These are phyloP conservation scores for Austroboletus eburneus DNA, from an alignment of 768 basidiomycete genomes.

Conservation along the genomic window DNA sequence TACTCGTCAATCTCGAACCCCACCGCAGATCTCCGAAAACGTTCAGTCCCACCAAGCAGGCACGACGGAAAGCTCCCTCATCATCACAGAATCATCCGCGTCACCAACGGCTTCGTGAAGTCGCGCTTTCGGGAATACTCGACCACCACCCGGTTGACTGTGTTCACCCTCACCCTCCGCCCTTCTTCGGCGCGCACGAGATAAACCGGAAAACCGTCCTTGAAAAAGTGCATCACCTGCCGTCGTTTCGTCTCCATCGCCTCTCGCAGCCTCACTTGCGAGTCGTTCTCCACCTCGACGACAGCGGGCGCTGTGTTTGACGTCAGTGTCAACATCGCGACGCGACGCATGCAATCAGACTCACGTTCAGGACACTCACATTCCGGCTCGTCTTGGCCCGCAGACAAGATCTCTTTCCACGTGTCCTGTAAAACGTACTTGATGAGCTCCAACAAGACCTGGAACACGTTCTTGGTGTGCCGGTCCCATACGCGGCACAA, in stretches of 20 bases:
- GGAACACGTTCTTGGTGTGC: constrained; percentile 11
- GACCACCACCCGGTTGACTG: constrained; percentile 8
- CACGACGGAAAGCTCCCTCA: no score
- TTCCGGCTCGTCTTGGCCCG: not conserved
- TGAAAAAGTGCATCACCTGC: constrained; percentile 16
- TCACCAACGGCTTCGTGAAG: constrained; percentile 17
- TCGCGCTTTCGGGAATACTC: constrained; percentile 13
- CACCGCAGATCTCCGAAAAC: no score
- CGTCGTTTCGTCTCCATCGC: constrained; percentile 16
- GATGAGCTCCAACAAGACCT: constrained; percentile 15
- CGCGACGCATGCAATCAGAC: no score
- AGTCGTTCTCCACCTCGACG: not conserved
- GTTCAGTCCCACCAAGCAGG: no score
- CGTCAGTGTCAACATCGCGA: no score
- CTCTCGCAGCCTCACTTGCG: constrained; percentile 6
- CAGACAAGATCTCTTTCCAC: not conserved
- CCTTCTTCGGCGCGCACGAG: constrained; percentile 13
- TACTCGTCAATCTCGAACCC: no score
- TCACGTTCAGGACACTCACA: not conserved
- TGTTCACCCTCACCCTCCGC: constrained; percentile 16
- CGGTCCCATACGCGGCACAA: constrained; percentile 22
- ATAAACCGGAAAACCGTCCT: constrained; percentile 12
- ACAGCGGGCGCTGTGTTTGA: no score
- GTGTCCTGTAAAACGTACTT: constrained; percentile 8
- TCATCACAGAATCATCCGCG: constrained; percentile 13